Conservation (phyloP, 176 grass and related monocot species). For the Zizania latifolia region DNA sequence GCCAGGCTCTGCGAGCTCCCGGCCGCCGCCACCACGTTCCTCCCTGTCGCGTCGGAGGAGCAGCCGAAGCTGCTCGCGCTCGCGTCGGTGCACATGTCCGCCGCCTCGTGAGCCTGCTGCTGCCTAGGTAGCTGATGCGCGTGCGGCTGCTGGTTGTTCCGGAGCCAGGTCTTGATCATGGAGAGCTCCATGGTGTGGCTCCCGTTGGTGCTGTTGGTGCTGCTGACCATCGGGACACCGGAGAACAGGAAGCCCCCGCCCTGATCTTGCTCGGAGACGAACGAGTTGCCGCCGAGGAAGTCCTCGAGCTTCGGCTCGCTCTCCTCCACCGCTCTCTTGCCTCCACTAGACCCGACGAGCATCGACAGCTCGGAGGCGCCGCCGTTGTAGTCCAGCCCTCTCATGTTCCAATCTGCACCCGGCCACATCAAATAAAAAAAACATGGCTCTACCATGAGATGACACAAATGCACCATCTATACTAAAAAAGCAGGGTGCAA, state of each 20-base stretch:
- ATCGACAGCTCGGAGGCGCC: constrained; percentile 82
- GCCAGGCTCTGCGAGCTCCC: constrained; percentile 58
- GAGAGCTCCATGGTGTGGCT: constrained; percentile 77
- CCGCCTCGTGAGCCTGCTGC: neutral
- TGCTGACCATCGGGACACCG: constrained; percentile 33
- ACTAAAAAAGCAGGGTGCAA: neutral
- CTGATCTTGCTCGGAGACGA: constrained; percentile 70
- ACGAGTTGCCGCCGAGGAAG: constrained; percentile 86
- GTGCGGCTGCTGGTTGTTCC: constrained; percentile 37
- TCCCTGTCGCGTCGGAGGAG: constrained; percentile 26
- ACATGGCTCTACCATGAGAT: neutral
- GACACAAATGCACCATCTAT: constrained; percentile 6
- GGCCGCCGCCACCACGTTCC: constrained; percentile 18
- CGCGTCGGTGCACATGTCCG: constrained; percentile 50
- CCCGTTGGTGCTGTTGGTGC: constrained; percentile 28
- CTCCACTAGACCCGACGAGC: constrained; percentile 78
- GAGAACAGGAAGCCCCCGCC: constrained; percentile 56
- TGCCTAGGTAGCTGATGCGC: too few relatives aligned
- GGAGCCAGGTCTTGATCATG: constrained; percentile 93
- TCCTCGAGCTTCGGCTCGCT: constrained; percentile 88
- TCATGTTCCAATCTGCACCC: constrained; percentile 94
- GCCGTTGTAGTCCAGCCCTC: constrained; percentile 55
- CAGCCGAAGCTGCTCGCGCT: constrained; percentile 47
- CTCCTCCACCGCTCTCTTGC: constrained; percentile 36
- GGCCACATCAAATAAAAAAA: constrained; percentile 36